Conservation (phyloP, 805 yeast genomes). For the Yarrowia divulgata region DNA sequence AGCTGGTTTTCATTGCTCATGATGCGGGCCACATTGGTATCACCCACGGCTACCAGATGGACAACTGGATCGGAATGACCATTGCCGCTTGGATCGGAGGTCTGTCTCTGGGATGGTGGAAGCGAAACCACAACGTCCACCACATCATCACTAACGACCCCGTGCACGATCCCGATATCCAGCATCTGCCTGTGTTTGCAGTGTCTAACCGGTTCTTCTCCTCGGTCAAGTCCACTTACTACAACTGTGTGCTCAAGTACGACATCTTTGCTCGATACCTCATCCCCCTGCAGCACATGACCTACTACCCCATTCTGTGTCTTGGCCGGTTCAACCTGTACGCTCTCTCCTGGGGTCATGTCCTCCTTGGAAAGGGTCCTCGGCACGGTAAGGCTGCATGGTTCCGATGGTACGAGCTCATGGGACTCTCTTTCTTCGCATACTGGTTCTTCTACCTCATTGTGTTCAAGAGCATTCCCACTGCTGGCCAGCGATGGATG, state of each 20-base stretch:
- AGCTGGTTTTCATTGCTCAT: slow-evolving; percentile 83
- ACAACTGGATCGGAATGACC: slow-evolving; percentile 73
- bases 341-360: slow-evolving; percentile 78
- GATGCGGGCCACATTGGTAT: slow-evolving; percentile 89
- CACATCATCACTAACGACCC: slow-evolving; percentile 93
- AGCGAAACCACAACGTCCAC: slow-evolving; percentile 91
- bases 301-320: slow-evolving; percentile 78
- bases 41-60: slow-evolving; percentile 79
- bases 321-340: slow-evolving; percentile 89
- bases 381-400: slow-evolving; percentile 82
- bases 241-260: slow-evolving; percentile 69
- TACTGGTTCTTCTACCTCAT: slow-evolving; percentile 83
- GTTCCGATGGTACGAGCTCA: slow-evolving; percentile 79
- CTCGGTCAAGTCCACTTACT: slow-evolving; percentile 78
- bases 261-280: slow-evolving; percentile 67
- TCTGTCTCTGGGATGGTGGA: slow-evolving; percentile 93
- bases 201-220: slow-evolving; percentile 75
- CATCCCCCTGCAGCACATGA: slow-evolving; percentile 69
- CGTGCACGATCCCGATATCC: slow-evolving; percentile 92
- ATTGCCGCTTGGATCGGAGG: slow-evolving; percentile 89
- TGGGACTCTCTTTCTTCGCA: slow-evolving; percentile 71
- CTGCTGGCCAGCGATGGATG: slow-evolving; percentile 60
- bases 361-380: slow-evolving; percentile 80
- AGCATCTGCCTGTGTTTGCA: slow-evolving; percentile 90
- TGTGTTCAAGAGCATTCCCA: slow-evolving; percentile 60